These are phyloP conservation scores for Helianthus annuus DNA, from an alignment of 129 eudicot species.

Conservation along the genomic window DNA sequence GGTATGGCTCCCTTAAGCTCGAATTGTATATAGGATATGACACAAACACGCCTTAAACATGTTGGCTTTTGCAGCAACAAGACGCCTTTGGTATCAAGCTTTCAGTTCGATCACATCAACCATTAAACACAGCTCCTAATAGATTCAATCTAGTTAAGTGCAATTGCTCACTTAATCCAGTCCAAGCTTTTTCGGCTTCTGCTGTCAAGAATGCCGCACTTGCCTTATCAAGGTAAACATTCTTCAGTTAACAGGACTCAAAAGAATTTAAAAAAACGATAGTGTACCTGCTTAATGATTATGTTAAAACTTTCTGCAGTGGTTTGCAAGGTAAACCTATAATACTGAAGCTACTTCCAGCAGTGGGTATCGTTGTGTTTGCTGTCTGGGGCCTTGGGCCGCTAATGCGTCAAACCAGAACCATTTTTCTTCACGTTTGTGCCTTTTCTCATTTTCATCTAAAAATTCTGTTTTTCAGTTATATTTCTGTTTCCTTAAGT, in stretches of 20 bases:
- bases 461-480: neutral
- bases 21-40: neutral
- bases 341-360: constrained; percentile 71
- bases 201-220: constrained; percentile 55
- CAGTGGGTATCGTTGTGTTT: constrained; percentile 66
- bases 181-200: constrained; percentile 38
- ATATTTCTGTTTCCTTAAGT: constrained; percentile 4
- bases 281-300: constrained; percentile 11
- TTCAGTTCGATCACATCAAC: constrained; percentile 43
- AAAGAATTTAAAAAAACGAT: neutral
- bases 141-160: constrained; percentile 48
- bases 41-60: constrained; percentile 15
- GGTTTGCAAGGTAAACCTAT: constrained; percentile 59
- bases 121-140: constrained; percentile 36
- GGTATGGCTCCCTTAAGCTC: constrained; percentile 45
- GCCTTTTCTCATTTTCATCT: constrained; percentile 23
- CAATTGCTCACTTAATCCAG: constrained; percentile 50
- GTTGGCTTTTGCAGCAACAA: constrained; percentile 49
- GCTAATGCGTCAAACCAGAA: constrained; percentile 66
- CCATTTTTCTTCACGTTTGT: constrained; percentile 63
- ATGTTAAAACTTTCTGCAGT: constrained; percentile 47
- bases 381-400: constrained; percentile 95
- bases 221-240: constrained; percentile 59
- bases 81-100: constrained; percentile 54
- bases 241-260: neutral